phyloP scores from a whole-genome alignment of 2,329 filamentous ascomycete species.

The Tolypocladium sp. region DNA sequence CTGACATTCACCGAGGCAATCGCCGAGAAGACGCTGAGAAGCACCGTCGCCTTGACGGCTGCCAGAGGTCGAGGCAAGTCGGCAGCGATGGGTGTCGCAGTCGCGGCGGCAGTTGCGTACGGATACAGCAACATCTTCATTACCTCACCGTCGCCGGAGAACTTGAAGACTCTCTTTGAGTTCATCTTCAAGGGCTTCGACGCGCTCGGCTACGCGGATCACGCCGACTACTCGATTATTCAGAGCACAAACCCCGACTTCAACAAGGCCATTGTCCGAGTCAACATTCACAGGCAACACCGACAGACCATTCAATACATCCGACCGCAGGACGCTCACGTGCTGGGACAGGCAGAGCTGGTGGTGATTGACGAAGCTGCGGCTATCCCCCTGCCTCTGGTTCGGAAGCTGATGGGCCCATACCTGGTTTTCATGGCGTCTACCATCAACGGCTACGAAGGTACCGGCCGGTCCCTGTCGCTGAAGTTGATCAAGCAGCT shows the following conservation, averaged over 20 bases:
- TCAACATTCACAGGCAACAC: constrained; percentile 91
- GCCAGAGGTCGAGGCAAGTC: constrained; percentile 95
- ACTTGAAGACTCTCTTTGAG: constrained; percentile 96
- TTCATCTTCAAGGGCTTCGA: constrained; percentile 99
- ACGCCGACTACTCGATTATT: constrained; percentile 95
- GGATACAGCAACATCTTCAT: constrained; percentile 99
- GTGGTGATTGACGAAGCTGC: constrained; percentile 96
- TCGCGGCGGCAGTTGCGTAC: constrained; percentile 88
- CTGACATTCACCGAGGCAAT: constrained; percentile 95
- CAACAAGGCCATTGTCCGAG: constrained; percentile 96
- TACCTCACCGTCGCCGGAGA: constrained; percentile 93
- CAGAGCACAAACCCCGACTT: constrained; percentile 98
- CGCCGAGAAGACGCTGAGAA: constrained; percentile 87
- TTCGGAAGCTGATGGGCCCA: constrained; percentile 88
- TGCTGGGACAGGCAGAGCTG: constrained; percentile 87
- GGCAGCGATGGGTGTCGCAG: constrained; percentile 85
- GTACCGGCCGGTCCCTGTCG: constrained; percentile 87
- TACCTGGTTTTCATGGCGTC: constrained; percentile 99
- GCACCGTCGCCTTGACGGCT: constrained; percentile 87
- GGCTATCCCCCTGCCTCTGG: constrained; percentile 86
- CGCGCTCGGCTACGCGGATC: constrained; percentile 84
- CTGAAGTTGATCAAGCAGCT: constrained; percentile 96
- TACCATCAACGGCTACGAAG: constrained; percentile 97
- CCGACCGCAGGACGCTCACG: constrained; percentile 89
- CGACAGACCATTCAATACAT: constrained; percentile 98